phyloP scores from a whole-genome alignment of 495 filamentous ascomycete species.

The Xylaria castorea region DNA sequence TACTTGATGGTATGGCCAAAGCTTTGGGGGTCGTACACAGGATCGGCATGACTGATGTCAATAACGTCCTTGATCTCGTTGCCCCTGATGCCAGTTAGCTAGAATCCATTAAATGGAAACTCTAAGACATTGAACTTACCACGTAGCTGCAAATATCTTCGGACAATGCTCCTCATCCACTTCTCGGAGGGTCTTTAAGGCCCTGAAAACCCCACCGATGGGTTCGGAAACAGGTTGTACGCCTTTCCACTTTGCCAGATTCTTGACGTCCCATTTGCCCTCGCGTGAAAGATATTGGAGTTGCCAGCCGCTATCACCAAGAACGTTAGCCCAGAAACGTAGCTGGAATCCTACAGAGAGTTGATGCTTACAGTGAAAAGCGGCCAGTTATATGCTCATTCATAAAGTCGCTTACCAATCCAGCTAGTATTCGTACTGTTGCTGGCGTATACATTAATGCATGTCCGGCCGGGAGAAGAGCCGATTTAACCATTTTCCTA shows the following conservation, averaged over 20 bases:
- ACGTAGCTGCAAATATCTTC: conserved; percentile 71
- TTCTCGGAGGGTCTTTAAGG: conserved; percentile 87
- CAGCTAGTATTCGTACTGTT: conserved; percentile 76
- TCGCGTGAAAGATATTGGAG: conserved; percentile 82
- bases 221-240: conserved; percentile 77
- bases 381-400: conserved; percentile 74
- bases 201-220: conserved; percentile 78
- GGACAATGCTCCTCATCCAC: conserved; percentile 86
- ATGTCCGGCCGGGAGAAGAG: conserved; percentile 82
- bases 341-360: background rate
- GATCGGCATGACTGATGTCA: conserved; percentile 86
- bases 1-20: conserved; percentile 80
- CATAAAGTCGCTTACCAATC: conserved; percentile 84
- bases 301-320: conserved; percentile 73
- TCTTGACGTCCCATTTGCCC: conserved; percentile 98
- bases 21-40: conserved; percentile 81
- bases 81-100: conserved; percentile 43
- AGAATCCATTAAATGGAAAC: background rate
- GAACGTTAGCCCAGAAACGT: conserved; percentile 16
- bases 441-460: conserved; percentile 81
- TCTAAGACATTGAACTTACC: conserved; percentile 42
- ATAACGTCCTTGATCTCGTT: conserved; percentile 73
- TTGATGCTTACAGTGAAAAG: conserved; percentile 61
- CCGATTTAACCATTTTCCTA: conserved; percentile 67
- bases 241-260: conserved; percentile 87